Percentiles rank a stretch among this genome's conserved stretches.
These are phyloP conservation scores for Leptographium procerum DNA, from an alignment of 2,329 filamentous ascomycete species.

Conservation along the genomic window DNA sequence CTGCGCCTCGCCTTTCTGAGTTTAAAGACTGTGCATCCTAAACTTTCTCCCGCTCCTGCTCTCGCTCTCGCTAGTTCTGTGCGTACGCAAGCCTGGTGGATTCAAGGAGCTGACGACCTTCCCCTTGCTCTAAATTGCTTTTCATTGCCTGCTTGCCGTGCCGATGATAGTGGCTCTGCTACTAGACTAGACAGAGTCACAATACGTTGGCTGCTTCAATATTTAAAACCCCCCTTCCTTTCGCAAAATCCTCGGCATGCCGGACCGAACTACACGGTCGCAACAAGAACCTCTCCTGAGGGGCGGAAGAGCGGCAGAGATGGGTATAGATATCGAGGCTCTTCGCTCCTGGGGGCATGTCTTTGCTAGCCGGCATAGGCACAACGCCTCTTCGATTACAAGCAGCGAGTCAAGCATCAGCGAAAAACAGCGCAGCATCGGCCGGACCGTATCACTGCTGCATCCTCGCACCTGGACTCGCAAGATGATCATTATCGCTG, in stretches of 20 bases:
- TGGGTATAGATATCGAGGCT: background rate
- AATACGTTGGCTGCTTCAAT: background rate
- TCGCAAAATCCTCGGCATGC: background rate
- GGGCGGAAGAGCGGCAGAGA: background rate
- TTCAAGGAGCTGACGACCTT: background rate
- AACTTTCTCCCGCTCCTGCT: too few relatives aligned
- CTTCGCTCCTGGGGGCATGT: background rate
- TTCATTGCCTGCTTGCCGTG: background rate
- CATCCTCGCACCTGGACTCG: background rate
- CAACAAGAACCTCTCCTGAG: background rate
- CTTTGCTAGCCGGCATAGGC: background rate
- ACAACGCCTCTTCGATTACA: background rate
- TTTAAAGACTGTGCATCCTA: background rate
- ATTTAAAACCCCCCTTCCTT: background rate
- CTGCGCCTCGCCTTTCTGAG: too few relatives aligned
- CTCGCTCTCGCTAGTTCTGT: too few relatives aligned
- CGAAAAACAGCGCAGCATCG: background rate
- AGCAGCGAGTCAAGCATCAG: background rate
- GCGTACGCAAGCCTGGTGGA: too few relatives aligned
- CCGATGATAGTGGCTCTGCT: background rate
- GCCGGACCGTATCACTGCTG: background rate
- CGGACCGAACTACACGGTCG: background rate
- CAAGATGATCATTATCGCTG: background rate
- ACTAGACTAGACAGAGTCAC: background rate
- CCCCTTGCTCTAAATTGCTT: background rate